A percentile compares a stretch with the other conserved stretches of the same genome.
phyloP scores from a whole-genome alignment of 2,329 filamentous ascomycete species.

The Phaeoacremonium minimum region DNA sequence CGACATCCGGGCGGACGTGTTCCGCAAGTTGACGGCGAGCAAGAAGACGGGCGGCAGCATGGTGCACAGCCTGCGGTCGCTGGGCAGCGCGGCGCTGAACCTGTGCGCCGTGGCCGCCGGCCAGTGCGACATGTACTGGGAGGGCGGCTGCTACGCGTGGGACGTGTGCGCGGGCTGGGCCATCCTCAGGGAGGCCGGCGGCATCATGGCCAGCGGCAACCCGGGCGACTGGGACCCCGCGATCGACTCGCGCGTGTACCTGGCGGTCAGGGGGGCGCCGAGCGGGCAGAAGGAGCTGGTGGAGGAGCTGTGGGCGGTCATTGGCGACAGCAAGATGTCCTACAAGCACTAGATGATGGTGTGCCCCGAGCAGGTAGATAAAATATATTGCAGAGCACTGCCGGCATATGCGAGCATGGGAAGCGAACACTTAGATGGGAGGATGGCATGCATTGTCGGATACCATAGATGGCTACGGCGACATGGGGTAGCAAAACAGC shows the following conservation, averaged over 20 bases:
- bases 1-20: slow-evolving; percentile 63
- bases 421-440: too few species aligned
- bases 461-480: too few species aligned
- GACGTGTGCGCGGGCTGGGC: slow-evolving; percentile 81
- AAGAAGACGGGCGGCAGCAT: slow-evolving; percentile 65
- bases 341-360: slow-evolving; percentile 26
- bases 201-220: slow-evolving; percentile 68
- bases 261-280: slow-evolving; percentile 58
- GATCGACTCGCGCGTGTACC: slow-evolving; percentile 56
- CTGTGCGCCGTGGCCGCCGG: slow-evolving; percentile 69
- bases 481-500: too few species aligned
- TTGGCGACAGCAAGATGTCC: slow-evolving; percentile 50
- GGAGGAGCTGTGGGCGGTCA: slow-evolving; percentile 59
- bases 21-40: slow-evolving; percentile 53
- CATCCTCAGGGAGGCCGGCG: slow-evolving; percentile 70
- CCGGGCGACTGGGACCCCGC: slow-evolving; percentile 65
- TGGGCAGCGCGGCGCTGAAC: slow-evolving; percentile 73
- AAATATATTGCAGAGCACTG: too few species aligned
- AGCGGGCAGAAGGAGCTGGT: slow-evolving; percentile 57
- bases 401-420: too few species aligned
- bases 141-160: slow-evolving; percentile 82
- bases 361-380: too few species aligned
- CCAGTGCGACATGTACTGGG: slow-evolving; percentile 72
- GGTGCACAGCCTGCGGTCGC: slow-evolving; percentile 68
- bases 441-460: too few species aligned